Evolutionary conservation across 164 flowering plant species (phyloP), one percentile per base, ranked within the genome.

Genomic region (Amborella trichopoda): DNA sequence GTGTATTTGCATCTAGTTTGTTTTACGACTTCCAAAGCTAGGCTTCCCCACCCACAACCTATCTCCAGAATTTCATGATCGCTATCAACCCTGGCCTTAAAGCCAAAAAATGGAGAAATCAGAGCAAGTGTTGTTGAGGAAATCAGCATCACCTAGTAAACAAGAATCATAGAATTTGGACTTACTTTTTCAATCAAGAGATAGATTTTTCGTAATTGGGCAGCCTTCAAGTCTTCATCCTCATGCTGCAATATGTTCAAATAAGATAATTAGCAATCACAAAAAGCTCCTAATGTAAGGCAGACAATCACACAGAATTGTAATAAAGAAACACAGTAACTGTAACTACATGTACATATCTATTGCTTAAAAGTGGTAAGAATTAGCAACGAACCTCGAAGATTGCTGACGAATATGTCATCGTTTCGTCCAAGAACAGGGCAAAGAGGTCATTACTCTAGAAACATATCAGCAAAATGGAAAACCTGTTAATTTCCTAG

Each of bases 11-110:
- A 86, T 60, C 98, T 87, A 3, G 94, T 86, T 71, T 50, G 55
- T 60, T 66, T 83, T 17, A 91, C 98, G 28, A 83, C 76, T 66
- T 91, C 96, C 34, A 86, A 73, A 32, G 98, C 96, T 38, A 91
- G 60, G 60, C 69, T 83, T 54, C 96, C 98, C 98, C 98, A 86
- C 27, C 98, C 93, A 58, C 78, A 80, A 3, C 96, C 96, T 54
- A 86, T 86, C 64, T 91, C 98, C 44, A 91, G 80, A 58, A 91
- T 61, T 50, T 83, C 84, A 47, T 91, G 90, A 14, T 67, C 56
- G 30, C 62, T 65, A 4, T 63, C 57, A 28, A 86, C 54, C 63
- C 76, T 80, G 43, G 93, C 93, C 95, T 83, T 34, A 4, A 3
- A 49, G 38, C 6, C 2, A 38, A 19, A 2, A 14, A 10, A 2